Evolutionary conservation across 2,329 filamentous ascomycete genomes (phyloP).

Genomic region (Blastomyces emzantsi): DNA sequence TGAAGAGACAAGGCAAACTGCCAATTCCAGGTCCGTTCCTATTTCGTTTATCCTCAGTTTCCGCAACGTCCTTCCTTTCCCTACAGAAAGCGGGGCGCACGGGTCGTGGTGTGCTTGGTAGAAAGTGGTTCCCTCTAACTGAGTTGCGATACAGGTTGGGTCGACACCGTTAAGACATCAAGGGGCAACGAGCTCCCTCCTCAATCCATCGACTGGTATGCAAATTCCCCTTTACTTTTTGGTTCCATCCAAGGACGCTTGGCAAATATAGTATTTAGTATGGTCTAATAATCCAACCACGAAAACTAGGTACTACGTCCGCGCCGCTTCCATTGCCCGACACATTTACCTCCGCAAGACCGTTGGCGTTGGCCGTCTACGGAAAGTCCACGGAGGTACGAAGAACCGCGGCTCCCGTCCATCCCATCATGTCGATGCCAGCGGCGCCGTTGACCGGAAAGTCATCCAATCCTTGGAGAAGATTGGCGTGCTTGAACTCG

Average conservation of each 20-base stretch:
- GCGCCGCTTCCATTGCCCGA: slow-evolving; percentile 88
- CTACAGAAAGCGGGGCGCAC: background rate
- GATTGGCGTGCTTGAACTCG: slow-evolving; percentile 95
- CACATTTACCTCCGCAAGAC: slow-evolving; percentile 99
- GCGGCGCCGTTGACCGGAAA: slow-evolving; percentile 94
- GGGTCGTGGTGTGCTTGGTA: background rate
- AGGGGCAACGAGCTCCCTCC: slow-evolving; percentile 94
- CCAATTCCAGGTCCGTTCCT: slow-evolving; percentile 55
- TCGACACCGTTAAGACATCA: slow-evolving; percentile 99
- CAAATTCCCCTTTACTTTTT: slow-evolving; percentile 3
- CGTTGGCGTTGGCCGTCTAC: slow-evolving; percentile 93
- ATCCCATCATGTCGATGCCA: slow-evolving; percentile 91
- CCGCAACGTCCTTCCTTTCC: slow-evolving; percentile 20
- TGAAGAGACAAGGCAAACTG: slow-evolving; percentile 63
- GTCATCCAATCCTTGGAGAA: slow-evolving; percentile 96
- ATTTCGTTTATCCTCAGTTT: slow-evolving; percentile 15
- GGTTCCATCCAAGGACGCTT: background rate
- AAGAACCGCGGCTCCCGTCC: slow-evolving; percentile 95
- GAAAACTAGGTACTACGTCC: slow-evolving; percentile 56
- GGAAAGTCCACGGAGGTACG: slow-evolving; percentile 90
- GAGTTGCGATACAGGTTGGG: slow-evolving; percentile 60
- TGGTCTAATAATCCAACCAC: background rate
- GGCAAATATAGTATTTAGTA: background rate
- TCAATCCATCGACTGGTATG: slow-evolving; percentile 97
- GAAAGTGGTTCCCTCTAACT: slow-evolving; percentile 2